Base-by-base conservation (phyloP, 78 protist genomes). In the Thecamonas trahens region DNA sequence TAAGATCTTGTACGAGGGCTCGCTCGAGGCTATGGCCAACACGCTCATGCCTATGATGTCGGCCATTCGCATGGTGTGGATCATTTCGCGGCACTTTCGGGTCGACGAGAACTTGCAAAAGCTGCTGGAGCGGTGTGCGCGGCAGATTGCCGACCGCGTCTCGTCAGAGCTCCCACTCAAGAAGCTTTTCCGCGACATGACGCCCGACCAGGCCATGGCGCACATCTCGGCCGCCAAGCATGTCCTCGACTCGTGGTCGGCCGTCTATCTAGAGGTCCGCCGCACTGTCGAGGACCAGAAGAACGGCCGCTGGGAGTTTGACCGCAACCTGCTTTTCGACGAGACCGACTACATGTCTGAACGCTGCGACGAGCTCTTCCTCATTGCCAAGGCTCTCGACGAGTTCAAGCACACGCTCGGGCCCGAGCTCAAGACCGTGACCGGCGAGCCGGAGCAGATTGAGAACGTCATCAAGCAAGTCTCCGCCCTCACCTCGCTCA, bases 51-150 rank as follows among this genome's bases (percentile, higher is more conserved):
- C 86, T 26, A 58, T 91, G 89, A 74, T 91, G 81, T 79, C 42
- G 3, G 91, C 91, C 15, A 61, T 91, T 31, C 83, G 89, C 14
- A 91, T 91, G 96, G 96, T 91, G 42, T 91, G 96, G 96, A 71
- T 85, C 52, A 85, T 91, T 66, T 81, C 89, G 40, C 69, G 92
- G 53, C 50, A 60, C 66, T 60, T 18, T 32, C 37, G 39, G 32
- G 42, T 6, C 17, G 66, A 60, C 50, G 66, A 35, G 1, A 14
- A 50, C n/a, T 42, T 54, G 40, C n/a, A n/a, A n/a, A n/a, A n/a
- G n/a, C n/a, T n/a, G n/a, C n/a, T n/a, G n/a, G n/a, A n/a, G n/a
- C n/a, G n/a, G n/a, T n/a, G n/a, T n/a, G n/a, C n/a, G n/a, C n/a
- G n/a, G n/a, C n/a, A n/a, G n/a, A n/a, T n/a, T n/a, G n/a, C n/a